These are phyloP conservation scores for Stephanodiscus minutulus DNA, from an alignment of 108 stramenopile genomes.

Conservation along the genomic window DNA sequence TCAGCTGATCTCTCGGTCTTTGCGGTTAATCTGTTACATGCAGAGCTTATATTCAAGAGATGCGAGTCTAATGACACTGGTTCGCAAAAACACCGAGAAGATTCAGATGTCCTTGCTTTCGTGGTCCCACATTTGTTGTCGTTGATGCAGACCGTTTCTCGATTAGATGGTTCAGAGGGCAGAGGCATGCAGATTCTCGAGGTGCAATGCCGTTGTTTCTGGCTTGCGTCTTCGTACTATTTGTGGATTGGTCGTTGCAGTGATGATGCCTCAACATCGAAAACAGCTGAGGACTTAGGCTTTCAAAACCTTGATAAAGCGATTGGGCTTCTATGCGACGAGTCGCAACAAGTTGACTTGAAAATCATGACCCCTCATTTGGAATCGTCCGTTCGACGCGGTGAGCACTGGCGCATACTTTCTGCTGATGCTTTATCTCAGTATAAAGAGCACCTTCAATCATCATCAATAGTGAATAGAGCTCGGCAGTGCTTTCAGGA, in stretches of 20 bases:
- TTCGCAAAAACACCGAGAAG: constrained; percentile 51
- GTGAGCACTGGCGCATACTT: constrained; percentile 67
- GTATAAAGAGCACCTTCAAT: constrained; percentile 65
- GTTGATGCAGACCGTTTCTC: constrained; percentile 28
- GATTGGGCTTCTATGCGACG: constrained; percentile 35
- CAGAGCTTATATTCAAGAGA: constrained; percentile 69
- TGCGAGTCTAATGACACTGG: constrained; percentile 54
- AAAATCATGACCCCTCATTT: constrained; percentile 71
- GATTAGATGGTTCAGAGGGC: neutral
- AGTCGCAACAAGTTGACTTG: constrained; percentile 1
- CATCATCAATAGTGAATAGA: constrained; percentile 70
- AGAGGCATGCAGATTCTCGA: constrained; percentile 17
- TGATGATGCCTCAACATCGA: constrained; percentile 46
- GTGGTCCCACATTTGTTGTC: constrained; percentile 61
- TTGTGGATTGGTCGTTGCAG: constrained; percentile 67
- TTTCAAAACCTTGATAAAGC: constrained; percentile 57
- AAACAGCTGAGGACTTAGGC: constrained; percentile 60
- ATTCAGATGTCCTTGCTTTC: constrained; percentile 51
- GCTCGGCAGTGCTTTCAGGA: constrained; percentile 65
- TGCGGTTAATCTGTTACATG: constrained; percentile 71
- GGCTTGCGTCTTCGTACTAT: constrained; percentile 70
- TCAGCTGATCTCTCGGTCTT: constrained; percentile 42
- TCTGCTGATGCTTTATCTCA: constrained; percentile 51
- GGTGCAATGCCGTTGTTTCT: constrained; percentile 60
- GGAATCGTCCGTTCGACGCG: constrained; percentile 59